Base-by-base conservation (phyloP, 352 stramenopile species). In the Pythium rhizo-oryzae region DNA sequence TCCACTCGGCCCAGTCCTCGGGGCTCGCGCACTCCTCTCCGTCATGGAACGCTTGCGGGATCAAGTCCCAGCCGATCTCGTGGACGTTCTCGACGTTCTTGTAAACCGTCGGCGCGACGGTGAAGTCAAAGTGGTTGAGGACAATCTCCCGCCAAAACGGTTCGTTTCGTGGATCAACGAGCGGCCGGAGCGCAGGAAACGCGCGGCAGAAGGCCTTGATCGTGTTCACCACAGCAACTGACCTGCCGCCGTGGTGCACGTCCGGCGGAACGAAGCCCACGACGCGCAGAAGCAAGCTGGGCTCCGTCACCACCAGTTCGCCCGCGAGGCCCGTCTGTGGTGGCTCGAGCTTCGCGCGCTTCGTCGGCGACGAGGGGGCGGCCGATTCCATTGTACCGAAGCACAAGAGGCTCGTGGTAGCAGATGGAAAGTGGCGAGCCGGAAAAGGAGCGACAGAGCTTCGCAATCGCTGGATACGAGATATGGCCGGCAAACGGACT, bases 71-170 rank as follows among this genome's bases (percentile, higher is more conserved):
- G 12, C 9, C 28, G 18, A 58, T 25, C 2, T 44, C 25, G 51
- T 44, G 11, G 3, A 8, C 0, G 28, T 43, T 28, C 9, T 44
- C 28, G 18, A 58, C 35, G 35, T 11, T 35, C 4, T 46, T 58
- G 30, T 28, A 44, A 15, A 4, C 16, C 28, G 28, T 19, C 7
- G 23, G 6, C 1, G 2, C 18, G 8, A 28, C 12, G 4, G 28
- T 28, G n/a, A 58, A 58, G 28, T 58, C 30, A 8, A 58, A 58
- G 19, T 58, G 51, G 24, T 16, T 19, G 30, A 44, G 51, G 4
- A 58, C 51, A 15, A 58, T 43, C 13, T 15, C 9, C 5, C 30
- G 51, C 51, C 51, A 58, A 18, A 58, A 58, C 51, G 16, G 18
- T 25, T 58, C 51, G 51, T 46, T 58, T 18, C 24, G 4, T 18